Evolutionary conservation across 1,284 basidiomycete species (phyloP), one percentile per base, ranked within the genome.

Genomic region (Pascua sp.): DNA sequence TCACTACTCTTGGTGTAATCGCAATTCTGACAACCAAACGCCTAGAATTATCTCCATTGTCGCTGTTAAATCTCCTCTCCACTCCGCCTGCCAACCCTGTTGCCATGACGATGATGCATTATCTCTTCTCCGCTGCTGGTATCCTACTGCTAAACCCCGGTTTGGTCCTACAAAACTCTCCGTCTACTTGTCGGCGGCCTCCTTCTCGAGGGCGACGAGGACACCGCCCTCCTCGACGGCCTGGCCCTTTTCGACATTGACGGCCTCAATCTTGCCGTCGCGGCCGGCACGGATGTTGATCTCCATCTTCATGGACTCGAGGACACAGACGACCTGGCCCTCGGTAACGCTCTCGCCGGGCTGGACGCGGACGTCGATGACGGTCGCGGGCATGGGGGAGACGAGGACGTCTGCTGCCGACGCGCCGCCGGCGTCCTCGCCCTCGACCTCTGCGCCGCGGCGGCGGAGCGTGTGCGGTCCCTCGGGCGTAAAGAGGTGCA

Each of bases 281-380:
- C 80, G 80, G 55, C 83, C 81, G 11, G 89, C 85, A 57, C 90
- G 82, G 66, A 96, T 73, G 45, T 89, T 89, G 50, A 89, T 94
- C 80, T 93, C 91, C 63, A 90, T 94, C 84, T 96, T 96, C 92
- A 95, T 96, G 68, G 90, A 93, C 79, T 95, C 92, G 65, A 95
- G 77, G 17, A 95, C 85, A 37, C 92, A 85, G 11, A 91, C 81
- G 9, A 84, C 84, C 70, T 93, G 87, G 0, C 90, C 90, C 72
- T 84, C 84, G 72, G 85, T 84, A n/a, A 95, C 88, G 42, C 75
- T 78, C 56, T 93, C 86, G 0, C 91, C 92, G 4, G 83, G 78
- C 57, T 80, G 80, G 24, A 93, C 90, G 47, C 83, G 83, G 49
- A 94, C 86, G 61, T 95, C 91, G 4, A 95, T 91, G 5, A 90